Conservation (phyloP, 1,284 basidiomycete species). For the Psilocybe mexicana region DNA sequence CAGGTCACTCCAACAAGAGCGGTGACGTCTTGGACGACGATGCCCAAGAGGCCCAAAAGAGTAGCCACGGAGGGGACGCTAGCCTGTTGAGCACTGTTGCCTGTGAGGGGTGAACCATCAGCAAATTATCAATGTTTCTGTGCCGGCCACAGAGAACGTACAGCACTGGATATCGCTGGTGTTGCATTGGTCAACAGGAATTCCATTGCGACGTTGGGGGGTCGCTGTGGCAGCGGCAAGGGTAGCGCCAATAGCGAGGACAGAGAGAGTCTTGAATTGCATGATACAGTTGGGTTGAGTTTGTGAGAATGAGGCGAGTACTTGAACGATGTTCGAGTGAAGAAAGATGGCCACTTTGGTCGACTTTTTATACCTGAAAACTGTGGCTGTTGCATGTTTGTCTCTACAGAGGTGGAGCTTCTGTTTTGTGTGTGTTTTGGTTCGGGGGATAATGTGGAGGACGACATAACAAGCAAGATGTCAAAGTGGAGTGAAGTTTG, state of each 20-base stretch:
- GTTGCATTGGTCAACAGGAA: conserved; percentile 8
- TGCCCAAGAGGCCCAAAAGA: conserved; percentile 28
- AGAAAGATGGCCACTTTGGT: neutral
- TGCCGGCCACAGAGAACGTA: neutral
- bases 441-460: neutral
- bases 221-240: conserved; percentile 18
- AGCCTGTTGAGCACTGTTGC: conserved; percentile 18
- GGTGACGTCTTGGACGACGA: conserved; percentile 27
- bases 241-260: conserved; percentile 17
- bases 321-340: conserved; percentile 13
- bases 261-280: conserved; percentile 16
- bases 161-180: conserved; percentile 17
- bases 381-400: neutral
- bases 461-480: neutral
- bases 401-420: neutral
- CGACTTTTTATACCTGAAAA: conserved; percentile 4
- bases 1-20: conserved; percentile 32
- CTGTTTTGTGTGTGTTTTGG: neutral
- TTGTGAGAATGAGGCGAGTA: neutral
- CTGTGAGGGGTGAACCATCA: neutral
- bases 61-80: conserved; percentile 8
- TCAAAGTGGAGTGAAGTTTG: conserved; percentile 1
- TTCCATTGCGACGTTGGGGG: conserved; percentile 1
- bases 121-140: neutral
- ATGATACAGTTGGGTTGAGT: neutral